Evolutionary conservation across 495 filamentous ascomycete species (phyloP).

Genomic region (Parmelia sp.): DNA sequence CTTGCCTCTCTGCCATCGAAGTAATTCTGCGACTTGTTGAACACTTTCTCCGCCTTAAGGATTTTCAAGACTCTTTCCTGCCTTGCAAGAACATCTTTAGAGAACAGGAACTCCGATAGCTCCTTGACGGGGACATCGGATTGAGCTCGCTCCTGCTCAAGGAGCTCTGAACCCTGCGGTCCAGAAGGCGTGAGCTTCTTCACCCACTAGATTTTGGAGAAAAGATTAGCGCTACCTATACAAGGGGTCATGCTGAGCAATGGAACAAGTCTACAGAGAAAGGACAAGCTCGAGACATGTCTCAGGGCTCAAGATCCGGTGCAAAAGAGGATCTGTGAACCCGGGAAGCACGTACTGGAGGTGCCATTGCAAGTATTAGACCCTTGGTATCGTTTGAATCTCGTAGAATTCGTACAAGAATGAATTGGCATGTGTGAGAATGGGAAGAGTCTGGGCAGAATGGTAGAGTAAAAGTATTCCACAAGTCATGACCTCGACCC

Average conservation of each 20-base stretch:
- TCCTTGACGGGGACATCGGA: constrained; percentile 53
- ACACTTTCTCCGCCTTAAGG: constrained; percentile 54
- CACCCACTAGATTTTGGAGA: constrained; percentile 42
- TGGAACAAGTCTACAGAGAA: constrained; percentile 8
- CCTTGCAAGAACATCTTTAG: constrained; percentile 48
- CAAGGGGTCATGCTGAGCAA: constrained; percentile 31
- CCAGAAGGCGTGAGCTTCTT: constrained; percentile 54
- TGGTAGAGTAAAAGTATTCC: too few species aligned
- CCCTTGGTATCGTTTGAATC: not conserved
- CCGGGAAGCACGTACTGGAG: not conserved
- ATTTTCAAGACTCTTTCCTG: constrained; percentile 49
- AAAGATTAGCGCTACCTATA: not conserved
- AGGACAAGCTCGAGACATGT: not conserved
- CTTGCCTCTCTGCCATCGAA: constrained; percentile 57
- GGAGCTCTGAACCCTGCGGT: constrained; percentile 55
- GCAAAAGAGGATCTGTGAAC: not conserved
- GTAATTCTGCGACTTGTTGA: constrained; percentile 65
- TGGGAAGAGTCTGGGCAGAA: not conserved
- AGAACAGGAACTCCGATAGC: constrained; percentile 56
- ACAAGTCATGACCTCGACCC: not conserved
- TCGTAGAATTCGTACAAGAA: not conserved
- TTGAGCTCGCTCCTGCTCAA: constrained; percentile 52
- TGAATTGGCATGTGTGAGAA: not conserved
- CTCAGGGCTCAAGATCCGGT: not conserved
- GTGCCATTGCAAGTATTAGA: not conserved